phyloP scores from a whole-genome alignment of 192 early-diverging fungal genomes.

The Podila minutissima region DNA sequence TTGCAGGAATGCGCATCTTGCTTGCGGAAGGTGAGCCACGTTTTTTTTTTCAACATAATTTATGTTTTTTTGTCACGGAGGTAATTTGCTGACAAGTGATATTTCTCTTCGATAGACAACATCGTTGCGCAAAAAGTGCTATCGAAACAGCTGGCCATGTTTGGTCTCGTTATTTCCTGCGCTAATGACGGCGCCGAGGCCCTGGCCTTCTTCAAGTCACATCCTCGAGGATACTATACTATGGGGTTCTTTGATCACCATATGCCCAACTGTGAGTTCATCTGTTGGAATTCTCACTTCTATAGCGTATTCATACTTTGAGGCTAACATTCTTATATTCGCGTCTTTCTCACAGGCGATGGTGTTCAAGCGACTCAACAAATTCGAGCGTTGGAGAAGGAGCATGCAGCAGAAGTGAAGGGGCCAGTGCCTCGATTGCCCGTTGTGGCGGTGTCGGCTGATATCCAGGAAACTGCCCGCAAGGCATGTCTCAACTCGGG shows the following conservation, averaged over 20 bases:
- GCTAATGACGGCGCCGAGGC: slow-evolving; percentile 64
- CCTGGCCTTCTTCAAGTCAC: slow-evolving; percentile 42
- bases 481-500: slow-evolving; percentile 56
- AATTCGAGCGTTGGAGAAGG: slow-evolving; percentile 51
- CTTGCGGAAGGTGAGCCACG: slow-evolving; percentile 52
- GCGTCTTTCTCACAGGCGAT: slow-evolving; percentile 41
- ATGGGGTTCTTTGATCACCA: slow-evolving; percentile 65
- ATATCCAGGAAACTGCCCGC: slow-evolving; percentile 56
- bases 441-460: slow-evolving; percentile 58
- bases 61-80: background rate
- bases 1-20: slow-evolving; percentile 54
- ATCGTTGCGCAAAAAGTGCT: slow-evolving; percentile 57
- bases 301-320: background rate
- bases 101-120: slow-evolving; percentile 43
- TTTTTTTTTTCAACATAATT: background rate
- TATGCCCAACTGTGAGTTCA: slow-evolving; percentile 55
- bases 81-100: background rate
- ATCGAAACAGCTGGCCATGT: slow-evolving; percentile 54
- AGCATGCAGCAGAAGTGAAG: slow-evolving; percentile 43
- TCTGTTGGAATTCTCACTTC: background rate
- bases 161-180: slow-evolving; percentile 57
- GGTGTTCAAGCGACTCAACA: slow-evolving; percentile 63
- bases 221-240: slow-evolving; percentile 53
- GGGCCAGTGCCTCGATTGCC: slow-evolving; percentile 41
- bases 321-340: background rate